Percentiles rank a stretch among this genome's conserved stretches.
Evolutionary conservation across 2,329 filamentous ascomycete species (phyloP).

Genomic region (Calonectria pseudoturangicola): DNA sequence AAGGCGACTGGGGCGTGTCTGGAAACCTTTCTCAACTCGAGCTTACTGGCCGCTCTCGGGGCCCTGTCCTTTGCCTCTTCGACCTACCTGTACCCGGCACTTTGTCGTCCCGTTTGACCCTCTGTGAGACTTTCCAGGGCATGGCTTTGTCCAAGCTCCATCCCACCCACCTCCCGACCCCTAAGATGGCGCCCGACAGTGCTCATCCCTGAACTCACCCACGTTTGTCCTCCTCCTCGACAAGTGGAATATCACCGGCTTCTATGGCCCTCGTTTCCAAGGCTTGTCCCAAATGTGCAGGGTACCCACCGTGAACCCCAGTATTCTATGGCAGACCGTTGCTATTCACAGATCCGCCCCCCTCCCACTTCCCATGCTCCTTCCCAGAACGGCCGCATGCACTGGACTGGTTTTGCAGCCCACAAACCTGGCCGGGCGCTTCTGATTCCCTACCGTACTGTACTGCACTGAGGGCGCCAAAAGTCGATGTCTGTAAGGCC

Average conservation of each 20-base stretch:
- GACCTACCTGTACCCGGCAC: constrained; percentile 52
- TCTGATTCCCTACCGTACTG: constrained; percentile 47
- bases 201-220: constrained; percentile 46
- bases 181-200: constrained; percentile 47
- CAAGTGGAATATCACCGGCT: constrained; percentile 48
- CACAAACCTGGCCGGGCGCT: constrained; percentile 53
- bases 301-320: constrained; percentile 50
- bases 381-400: constrained; percentile 70
- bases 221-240: constrained; percentile 39
- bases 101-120: constrained; percentile 51
- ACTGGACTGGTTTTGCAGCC: constrained; percentile 57
- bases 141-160: constrained; percentile 55
- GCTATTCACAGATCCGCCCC: constrained; percentile 54
- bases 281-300: constrained; percentile 48
- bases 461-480: constrained; percentile 52
- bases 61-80: constrained; percentile 47
- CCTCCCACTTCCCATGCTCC: constrained; percentile 62
- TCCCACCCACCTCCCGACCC: constrained; percentile 48
- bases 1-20: constrained; percentile 54
- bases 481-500: constrained; percentile 53
- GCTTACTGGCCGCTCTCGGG: constrained; percentile 47
- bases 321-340: constrained; percentile 48
- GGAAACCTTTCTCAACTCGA: constrained; percentile 52
- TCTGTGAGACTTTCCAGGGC: constrained; percentile 49
- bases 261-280: constrained; percentile 46